A percentile compares a stretch with the other conserved stretches of the same genome.
Conservation (phyloP, 805 yeast genomes). For the Starmerella ratchasimensis region DNA sequence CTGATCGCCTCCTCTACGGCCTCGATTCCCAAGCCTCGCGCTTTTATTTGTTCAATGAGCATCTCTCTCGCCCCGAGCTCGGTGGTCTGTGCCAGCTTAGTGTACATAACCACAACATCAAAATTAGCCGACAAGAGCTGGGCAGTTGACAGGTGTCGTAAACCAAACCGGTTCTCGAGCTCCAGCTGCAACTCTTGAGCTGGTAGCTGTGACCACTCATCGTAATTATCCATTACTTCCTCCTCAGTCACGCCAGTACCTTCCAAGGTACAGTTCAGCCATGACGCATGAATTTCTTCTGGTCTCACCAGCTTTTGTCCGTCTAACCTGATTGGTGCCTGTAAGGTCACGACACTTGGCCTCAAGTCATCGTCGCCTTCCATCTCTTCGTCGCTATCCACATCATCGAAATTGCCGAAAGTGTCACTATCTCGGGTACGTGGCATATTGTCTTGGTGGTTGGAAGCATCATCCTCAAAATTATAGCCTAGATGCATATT, state of each 20-base stretch:
- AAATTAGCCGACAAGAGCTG: conserved; percentile 39
- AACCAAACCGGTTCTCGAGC: conserved; percentile 40
- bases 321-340: conserved; percentile 10
- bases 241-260: not conserved
- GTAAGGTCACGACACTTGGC: conserved; percentile 8
- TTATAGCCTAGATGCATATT: not conserved
- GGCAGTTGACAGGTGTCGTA: conserved; percentile 39
- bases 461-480: conserved; percentile 7
- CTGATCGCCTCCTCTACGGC: conserved; percentile 13
- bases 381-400: conserved; percentile 22
- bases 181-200: conserved; percentile 33
- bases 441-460: conserved; percentile 11
- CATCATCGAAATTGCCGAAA: conserved; percentile 1
- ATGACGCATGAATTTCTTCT: conserved; percentile 35
- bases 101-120: conserved; percentile 40
- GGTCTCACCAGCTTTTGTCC: conserved; percentile 24
- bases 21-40: conserved; percentile 1
- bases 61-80: conserved; percentile 28
- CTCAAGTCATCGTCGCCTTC: conserved; percentile 22
- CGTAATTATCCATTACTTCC: conserved; percentile 31
- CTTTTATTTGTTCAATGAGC: conserved; percentile 24
- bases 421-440: too few species aligned
- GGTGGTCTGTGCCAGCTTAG: conserved; percentile 31
- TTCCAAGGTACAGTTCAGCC: conserved; percentile 35
- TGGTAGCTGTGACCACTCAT: conserved; percentile 19